Percentiles rank a stretch among this genome's conserved stretches.
These are phyloP conservation scores for Penicillium sp. DNA, from an alignment of 2,329 filamentous ascomycete genomes.

Conservation along the genomic window DNA sequence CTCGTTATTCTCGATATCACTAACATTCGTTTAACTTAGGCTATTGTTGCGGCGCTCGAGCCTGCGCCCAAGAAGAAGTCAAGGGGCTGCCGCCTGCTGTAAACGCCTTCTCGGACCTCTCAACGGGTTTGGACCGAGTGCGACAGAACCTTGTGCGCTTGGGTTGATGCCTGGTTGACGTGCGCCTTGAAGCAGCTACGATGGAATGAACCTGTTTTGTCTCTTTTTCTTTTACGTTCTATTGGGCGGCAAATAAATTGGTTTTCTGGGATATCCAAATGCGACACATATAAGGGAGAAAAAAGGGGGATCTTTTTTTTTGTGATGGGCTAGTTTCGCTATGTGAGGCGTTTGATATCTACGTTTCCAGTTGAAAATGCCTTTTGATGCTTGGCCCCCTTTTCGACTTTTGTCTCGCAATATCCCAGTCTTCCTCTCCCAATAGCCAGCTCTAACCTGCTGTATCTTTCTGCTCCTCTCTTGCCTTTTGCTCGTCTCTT, in stretches of 20 bases:
- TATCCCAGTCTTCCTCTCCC: background rate
- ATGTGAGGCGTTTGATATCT: conserved; percentile 16
- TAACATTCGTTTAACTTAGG: conserved; percentile 53
- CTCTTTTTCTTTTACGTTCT: conserved; percentile 14
- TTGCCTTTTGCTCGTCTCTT: conserved; percentile 8
- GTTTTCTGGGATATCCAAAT: conserved; percentile 18
- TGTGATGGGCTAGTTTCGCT: conserved; percentile 19
- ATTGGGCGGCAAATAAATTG: conserved; percentile 15
- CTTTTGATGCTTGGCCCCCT: conserved; percentile 6
- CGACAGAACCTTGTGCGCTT: background rate
- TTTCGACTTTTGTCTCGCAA: conserved; percentile 7
- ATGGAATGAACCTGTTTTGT: conserved; percentile 31
- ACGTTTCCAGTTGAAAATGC: conserved; percentile 11
- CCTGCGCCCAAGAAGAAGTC: conserved; percentile 79
- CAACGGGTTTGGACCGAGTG: conserved; percentile 17
- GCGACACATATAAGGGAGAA: conserved; percentile 6
- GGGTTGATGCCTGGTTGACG: conserved; percentile 13
- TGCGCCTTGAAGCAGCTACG: conserved; percentile 22
- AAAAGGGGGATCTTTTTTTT: conserved; percentile 10
- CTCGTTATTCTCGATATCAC: conserved; percentile 3
- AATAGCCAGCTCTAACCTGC: conserved; percentile 4
- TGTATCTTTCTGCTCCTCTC: background rate
- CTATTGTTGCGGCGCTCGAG: conserved; percentile 92
- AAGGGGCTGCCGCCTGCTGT: conserved; percentile 70
- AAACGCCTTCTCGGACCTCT: conserved; percentile 27